Base-by-base conservation (phyloP, 192 early-diverging fungal species). In the Entomortierella chlamydospora region DNA sequence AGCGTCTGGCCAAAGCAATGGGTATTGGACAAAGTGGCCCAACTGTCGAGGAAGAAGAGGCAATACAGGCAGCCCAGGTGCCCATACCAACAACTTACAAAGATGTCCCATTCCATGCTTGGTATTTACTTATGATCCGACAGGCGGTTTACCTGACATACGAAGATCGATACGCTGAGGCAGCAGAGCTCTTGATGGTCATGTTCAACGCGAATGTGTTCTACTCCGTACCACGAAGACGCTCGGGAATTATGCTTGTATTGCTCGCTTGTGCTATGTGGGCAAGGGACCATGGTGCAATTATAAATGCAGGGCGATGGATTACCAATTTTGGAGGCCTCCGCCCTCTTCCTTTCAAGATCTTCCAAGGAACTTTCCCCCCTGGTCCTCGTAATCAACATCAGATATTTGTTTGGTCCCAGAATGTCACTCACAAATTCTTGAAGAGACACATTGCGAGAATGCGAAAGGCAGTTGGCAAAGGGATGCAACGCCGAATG, bases 201-300 rank as follows among this genome's bases (percentile, higher is more conserved):
- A 70, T 70, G 62, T 65, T 60, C 52, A 63, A 47, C 22, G 68
- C 76, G 17, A 79, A 79, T 28, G 76, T 79, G 26, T 79, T 68
- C 25, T 79, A 64, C 52, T 17, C 39, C 0, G 62, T 70, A 2
- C 50, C 76, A 9, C 67, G 76, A n/a, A 68, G 76, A 25, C 55
- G 76, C 39, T 79, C 76, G 0, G 76, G 76, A 7, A 79, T 79
- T 51, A 70, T 79, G 62, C 13, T 79, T 20, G 76, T 70, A 15
- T 28, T 64, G 25, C 68, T 79, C 15, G 56, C 76, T 29, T 79
- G 76, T 22, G 68, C 76, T n/a, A 79, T 79, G 55, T 79, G 76
- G 76, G 67, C 54, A n/a, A 57, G 31, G 15, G 76, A 79, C n/a
- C 51, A 65, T 28, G 76, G 47, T 17, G 62, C 61, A 10, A 39